These are phyloP conservation scores for Aspergillus sp. DNA, from an alignment of 2,329 filamentous ascomycete genomes.

Conservation along the genomic window DNA sequence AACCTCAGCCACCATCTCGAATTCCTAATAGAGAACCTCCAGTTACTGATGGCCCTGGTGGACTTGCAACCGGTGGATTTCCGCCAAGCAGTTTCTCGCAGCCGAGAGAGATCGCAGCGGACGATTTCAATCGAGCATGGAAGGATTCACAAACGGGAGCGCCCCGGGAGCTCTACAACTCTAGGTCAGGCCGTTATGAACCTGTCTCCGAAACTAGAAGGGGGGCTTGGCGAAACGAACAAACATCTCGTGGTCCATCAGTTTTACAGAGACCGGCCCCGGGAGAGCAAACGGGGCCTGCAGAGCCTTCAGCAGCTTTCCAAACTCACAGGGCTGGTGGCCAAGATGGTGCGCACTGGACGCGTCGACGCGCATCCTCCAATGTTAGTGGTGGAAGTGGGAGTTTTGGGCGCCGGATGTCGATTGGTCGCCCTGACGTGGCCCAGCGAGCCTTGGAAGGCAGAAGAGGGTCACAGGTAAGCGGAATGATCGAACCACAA, in stretches of 20 bases:
- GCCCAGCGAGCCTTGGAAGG: slow-evolving; percentile 33
- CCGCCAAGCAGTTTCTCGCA: slow-evolving; percentile 19
- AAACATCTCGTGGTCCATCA: slow-evolving; percentile 63
- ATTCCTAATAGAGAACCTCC: slow-evolving; percentile 51
- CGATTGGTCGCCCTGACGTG: slow-evolving; percentile 44
- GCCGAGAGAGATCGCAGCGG: slow-evolving; percentile 81
- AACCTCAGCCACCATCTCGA: slow-evolving; percentile 40
- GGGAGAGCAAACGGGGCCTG: slow-evolving; percentile 56
- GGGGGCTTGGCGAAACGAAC: slow-evolving; percentile 60
- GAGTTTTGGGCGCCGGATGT: slow-evolving; percentile 58
- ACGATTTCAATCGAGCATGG: slow-evolving; percentile 87
- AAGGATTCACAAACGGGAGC: slow-evolving; percentile 59
- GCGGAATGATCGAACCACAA: slow-evolving; percentile 29
- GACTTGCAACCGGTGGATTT: slow-evolving; percentile 22
- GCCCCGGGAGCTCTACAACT: slow-evolving; percentile 80
- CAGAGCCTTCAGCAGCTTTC: slow-evolving; percentile 80
- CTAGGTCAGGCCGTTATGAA: slow-evolving; percentile 89
- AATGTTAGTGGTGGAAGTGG: slow-evolving; percentile 85
- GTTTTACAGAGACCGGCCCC: slow-evolving; percentile 67
- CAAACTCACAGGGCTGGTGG: slow-evolving; percentile 68
- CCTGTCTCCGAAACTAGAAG: slow-evolving; percentile 71
- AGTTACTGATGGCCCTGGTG: slow-evolving; percentile 49
- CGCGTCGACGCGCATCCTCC: slow-evolving; percentile 76
- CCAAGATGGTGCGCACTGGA: slow-evolving; percentile 57
- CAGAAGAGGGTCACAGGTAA: slow-evolving; percentile 33